Conservation (phyloP, 2,329 filamentous ascomycete species). For the Pseudogymnoascus sp. region DNA sequence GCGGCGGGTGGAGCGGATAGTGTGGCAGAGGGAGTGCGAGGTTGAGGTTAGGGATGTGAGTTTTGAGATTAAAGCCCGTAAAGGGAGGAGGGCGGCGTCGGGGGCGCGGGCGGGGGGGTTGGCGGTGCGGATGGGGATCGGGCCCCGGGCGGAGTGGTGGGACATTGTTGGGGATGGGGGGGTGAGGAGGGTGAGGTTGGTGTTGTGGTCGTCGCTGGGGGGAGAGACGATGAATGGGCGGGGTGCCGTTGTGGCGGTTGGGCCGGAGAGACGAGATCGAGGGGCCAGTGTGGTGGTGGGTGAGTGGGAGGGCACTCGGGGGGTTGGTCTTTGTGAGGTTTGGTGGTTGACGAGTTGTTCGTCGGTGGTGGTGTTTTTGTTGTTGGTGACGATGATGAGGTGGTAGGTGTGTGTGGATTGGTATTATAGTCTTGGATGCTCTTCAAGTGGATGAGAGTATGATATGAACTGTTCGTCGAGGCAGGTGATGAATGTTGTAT, state of each 20-base stretch:
- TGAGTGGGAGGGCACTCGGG: background rate
- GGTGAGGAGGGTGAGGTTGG: background rate
- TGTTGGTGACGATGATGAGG: background rate
- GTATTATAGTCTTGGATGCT: background rate
- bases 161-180: background rate
- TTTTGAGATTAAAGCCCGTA: background rate
- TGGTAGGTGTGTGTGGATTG: background rate
- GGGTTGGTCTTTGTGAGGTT: background rate
- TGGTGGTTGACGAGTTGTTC: background rate
- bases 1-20: background rate
- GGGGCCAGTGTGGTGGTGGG: background rate
- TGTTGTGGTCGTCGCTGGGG: background rate
- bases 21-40: background rate
- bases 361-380: background rate
- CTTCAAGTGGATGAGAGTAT: background rate
- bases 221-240: background rate
- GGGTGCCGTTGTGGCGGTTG: background rate
- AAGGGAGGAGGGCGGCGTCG: background rate
- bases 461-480: background rate
- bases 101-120: background rate
- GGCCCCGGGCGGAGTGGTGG: background rate
- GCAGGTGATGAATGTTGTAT: background rate
- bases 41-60: background rate
- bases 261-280: background rate
- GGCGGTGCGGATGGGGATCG: background rate